Base-by-base conservation (phyloP, 2,329 filamentous ascomycete species). In the Pseudopyrenochaeta lycopersici region DNA sequence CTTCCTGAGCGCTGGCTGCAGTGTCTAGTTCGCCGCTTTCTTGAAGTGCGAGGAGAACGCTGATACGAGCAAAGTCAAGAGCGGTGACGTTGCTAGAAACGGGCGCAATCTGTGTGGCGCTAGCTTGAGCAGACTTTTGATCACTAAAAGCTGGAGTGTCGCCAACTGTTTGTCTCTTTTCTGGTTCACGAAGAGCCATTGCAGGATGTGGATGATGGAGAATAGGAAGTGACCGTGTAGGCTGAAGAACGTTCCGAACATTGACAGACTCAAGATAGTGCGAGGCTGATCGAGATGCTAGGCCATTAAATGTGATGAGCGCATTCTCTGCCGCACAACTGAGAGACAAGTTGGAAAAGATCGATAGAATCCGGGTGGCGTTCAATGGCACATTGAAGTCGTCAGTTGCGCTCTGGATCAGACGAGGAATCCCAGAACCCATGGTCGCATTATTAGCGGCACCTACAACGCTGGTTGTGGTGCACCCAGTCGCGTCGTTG, bases 281-380 rank as follows among this genome's bases (percentile, higher is more conserved):
- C 6, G 39, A 17, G 6, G 60, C 33, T 7, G 71, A 74, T 36
- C 73, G 69, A 42, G 71, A 70, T 5, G 73, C 64, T 9, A 76
- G 64, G 1, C 75, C 89, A 63, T 90, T 85, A 73, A 97, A 96
- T 0, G 90, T 92, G 14, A 98, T 89, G 3, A 99, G 82, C 0
- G 92, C 89, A 67, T 98, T 98, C 73, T 97, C 90, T 0, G 88
- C 86, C 7, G 86, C 86, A 75, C 95, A 99, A 49, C 90, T 92
- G 14, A 97, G 80, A 60, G 89, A 89, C 29, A 84, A 85, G 5
- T 83, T 78, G 67, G 90, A 94, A 74, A 98, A 91, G 42, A 92
- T 85, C 1, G 88, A 86, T 49, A 97, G 78, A 46, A 98, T 85
- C 7, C 82, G 82, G 1, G 85, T 85, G 3, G 85, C 82, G 39